These are phyloP conservation scores for Sporodiniella umbellata DNA, from an alignment of 371 early-diverging fungal species.

Conservation along the genomic window DNA sequence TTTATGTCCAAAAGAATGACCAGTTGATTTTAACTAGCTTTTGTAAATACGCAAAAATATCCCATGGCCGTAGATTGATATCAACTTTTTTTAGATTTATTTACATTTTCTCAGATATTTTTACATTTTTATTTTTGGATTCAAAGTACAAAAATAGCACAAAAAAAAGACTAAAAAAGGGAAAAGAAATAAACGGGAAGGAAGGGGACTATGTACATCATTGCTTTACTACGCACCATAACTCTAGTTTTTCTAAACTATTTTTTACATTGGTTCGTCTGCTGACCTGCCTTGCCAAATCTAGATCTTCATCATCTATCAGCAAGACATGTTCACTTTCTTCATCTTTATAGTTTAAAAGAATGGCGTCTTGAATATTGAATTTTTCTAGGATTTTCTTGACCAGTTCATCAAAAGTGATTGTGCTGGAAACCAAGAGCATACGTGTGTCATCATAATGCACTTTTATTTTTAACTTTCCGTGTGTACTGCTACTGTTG, in stretches of 20 bases:
- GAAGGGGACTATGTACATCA: neutral
- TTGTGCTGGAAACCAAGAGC: slow-evolving; percentile 58
- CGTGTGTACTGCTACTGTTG: slow-evolving; percentile 10
- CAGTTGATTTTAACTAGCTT: no score
- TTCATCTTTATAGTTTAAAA: slow-evolving; percentile 85
- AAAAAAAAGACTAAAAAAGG: no score
- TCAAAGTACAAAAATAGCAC: no score
- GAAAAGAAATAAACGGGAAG: no score
- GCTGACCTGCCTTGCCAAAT: slow-evolving; percentile 66
- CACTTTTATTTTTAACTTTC: slow-evolving; percentile 72
- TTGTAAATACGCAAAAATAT: no score
- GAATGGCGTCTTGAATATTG: slow-evolving; percentile 37
- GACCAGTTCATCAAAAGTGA: slow-evolving; percentile 62
- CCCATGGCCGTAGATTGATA: no score
- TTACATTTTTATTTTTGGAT: no score
- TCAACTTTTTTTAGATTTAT: no score
- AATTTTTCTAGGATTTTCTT: slow-evolving; percentile 70
- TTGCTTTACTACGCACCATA: slow-evolving; percentile 53
- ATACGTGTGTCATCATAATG: slow-evolving; percentile 76
- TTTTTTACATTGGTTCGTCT: slow-evolving; percentile 44
- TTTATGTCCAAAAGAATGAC: no score
- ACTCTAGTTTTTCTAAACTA: slow-evolving; percentile 54
- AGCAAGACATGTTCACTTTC: slow-evolving; percentile 84
- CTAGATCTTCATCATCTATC: slow-evolving; percentile 90
- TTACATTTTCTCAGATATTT: no score